Percentiles rank a stretch among this genome's conserved stretches.
Conservation (phyloP, 345 rosid genomes). For the Zanthoxylum bungeanum region DNA sequence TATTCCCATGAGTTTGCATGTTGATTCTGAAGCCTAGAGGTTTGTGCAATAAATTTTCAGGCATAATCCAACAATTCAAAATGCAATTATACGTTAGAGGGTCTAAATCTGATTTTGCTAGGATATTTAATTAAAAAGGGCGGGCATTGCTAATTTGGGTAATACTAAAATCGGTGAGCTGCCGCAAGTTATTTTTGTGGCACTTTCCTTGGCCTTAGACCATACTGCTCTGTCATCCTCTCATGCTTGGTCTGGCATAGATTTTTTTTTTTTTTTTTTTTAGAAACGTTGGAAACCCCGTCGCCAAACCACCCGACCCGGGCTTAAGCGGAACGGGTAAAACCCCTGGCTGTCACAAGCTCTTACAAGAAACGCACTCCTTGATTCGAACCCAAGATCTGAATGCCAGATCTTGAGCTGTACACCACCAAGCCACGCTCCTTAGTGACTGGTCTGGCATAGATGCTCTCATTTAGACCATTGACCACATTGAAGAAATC, state of each 20-base stretch:
- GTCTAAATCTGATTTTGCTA: not conserved
- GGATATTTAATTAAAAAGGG: not conserved
- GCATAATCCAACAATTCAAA: not conserved
- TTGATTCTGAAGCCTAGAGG: not conserved
- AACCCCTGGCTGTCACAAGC: no score
- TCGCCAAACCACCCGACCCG: no score
- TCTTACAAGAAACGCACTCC: no score
- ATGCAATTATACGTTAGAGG: not conserved
- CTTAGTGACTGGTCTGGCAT: no score
- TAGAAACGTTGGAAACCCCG: no score
- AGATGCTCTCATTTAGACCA: not conserved
- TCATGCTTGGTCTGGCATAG: not conserved
- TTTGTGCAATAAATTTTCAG: not conserved
- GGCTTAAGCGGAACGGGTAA: no score
- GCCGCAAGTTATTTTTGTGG: not conserved
- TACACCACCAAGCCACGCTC: no score
- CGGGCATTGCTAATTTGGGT: not conserved
- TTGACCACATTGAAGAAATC: not conserved
- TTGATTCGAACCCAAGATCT: no score
- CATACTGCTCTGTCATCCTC: not conserved
- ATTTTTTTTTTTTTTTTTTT: no score
- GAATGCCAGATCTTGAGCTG: no score
- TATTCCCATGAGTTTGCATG: not conserved
- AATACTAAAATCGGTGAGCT: not conserved
- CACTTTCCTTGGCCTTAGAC: not conserved